phyloP scores from a whole-genome alignment of 148 eudicot species.

The Simmondsia chinensis region DNA sequence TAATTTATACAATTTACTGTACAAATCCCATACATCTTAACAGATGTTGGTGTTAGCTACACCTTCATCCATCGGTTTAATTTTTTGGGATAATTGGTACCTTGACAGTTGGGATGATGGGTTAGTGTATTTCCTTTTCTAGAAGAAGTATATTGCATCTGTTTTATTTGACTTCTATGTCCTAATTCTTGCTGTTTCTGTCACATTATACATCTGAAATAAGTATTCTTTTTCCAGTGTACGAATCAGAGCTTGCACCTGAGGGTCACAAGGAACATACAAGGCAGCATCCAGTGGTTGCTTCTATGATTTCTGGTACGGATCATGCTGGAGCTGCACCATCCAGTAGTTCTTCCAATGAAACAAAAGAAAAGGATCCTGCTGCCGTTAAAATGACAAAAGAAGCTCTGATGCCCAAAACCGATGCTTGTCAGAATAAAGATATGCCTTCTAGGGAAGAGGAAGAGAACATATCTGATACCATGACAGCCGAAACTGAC shows the following conservation, averaged over 20 bases:
- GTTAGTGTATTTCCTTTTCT: no score
- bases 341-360: constrained; percentile 1
- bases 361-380: background rate
- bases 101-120: no score
- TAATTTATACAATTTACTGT: background rate
- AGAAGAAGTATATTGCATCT: no score
- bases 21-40: background rate
- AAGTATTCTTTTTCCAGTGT: constrained; percentile 27
- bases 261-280: constrained; percentile 27
- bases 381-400: constrained; percentile 1
- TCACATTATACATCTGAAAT: constrained; percentile 1
- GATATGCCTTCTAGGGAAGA: constrained; percentile 7
- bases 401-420: constrained; percentile 6
- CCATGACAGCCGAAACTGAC: constrained; percentile 4
- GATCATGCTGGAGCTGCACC: constrained; percentile 16
- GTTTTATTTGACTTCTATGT: no score
- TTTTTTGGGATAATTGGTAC: no score
- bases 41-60: no score
- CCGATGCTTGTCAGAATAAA: constrained; percentile 5
- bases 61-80: no score
- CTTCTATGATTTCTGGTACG: constrained; percentile 22
- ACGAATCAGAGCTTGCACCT: constrained; percentile 48
- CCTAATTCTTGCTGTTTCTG: background rate
- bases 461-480: background rate
- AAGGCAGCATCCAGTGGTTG: constrained; percentile 33